Evolutionary conservation across 306 rosid species (phyloP).

Genomic region (Crotalaria pallida): DNA sequence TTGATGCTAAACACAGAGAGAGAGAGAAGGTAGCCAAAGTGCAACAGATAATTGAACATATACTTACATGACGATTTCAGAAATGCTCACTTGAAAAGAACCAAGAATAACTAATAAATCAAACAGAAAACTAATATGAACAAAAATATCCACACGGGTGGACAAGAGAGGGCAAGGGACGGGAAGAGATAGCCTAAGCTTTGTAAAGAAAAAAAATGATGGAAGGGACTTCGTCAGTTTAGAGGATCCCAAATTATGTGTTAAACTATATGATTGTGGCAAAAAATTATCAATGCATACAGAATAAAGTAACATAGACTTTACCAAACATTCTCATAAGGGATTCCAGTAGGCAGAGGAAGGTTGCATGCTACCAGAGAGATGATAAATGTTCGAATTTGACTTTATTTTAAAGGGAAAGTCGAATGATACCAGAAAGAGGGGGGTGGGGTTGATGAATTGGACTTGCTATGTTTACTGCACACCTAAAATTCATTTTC

Average conservation of each 20-base stretch:
- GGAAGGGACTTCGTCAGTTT: not conserved
- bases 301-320: not conserved
- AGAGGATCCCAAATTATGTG: not conserved
- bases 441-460: not conserved
- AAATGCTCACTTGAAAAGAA: not conserved
- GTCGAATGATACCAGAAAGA: too few relatives aligned
- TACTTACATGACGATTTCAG: not conserved
- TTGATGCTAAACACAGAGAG: too few relatives aligned
- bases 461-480: not conserved
- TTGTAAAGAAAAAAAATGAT: not conserved
- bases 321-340: constrained; percentile 3
- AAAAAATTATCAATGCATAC: not conserved
- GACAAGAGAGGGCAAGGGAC: not conserved
- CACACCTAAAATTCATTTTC: not conserved
- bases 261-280: not conserved
- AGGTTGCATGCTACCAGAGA: not conserved
- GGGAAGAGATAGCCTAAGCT: not conserved
- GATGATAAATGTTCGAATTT: too few relatives aligned
- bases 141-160: not conserved
- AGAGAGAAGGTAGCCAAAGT: not conserved
- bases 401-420: not conserved
- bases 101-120: not conserved
- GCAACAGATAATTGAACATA: not conserved
- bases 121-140: not conserved
- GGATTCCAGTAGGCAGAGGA: not conserved